Evolutionary conservation across 768 basidiomycete genomes (phyloP), one percentile per base, ranked within the genome.

Genomic region (Tricholoma matsutake): DNA sequence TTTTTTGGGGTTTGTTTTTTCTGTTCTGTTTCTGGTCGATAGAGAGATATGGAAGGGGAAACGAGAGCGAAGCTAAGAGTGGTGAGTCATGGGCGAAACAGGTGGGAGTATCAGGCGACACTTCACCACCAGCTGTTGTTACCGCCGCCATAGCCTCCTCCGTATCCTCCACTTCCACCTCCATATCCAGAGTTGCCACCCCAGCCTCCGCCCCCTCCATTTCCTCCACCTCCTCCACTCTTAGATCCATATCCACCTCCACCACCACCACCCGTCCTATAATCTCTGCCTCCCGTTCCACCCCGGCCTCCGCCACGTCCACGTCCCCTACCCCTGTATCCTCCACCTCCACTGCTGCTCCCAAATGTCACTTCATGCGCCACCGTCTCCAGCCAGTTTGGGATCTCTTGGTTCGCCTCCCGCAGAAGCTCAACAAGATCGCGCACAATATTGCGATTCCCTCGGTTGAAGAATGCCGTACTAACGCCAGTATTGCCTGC

Each of bases 381-480:
- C 61, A 98, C 87, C 10, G 88, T 86, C 71, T 95, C 92, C 57
- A 99, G 81, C 95, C 96, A 99, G 2, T 71, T 57, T 1, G 97
- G 97, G 60, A 95, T 91, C 54, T 96, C 94, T 73, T 97, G 95
- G 73, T 98, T 96, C 54, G 96, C 96, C 76, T 99, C 96, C 56
- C 92, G 86, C 22, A 99, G 84, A 4, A 99, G 84, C 73, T 98
- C 96, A 55, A 99, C 79, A 49, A 99, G 81, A 68, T 97, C 96
- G 59, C 88, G 86, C 58, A 91, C 94, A 62, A 98, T 95, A 73
- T 91, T 91, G 73, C 88, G 89, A 79, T 97, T 98, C 57, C 91
- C 90, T 13, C 93, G 85, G 72, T 94, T 94, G 83, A 94, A 94
- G 83, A 99, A 98, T 5, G 96, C 94, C 13, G 97, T 99, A 25